These are phyloP conservation scores for Notholithocarpus densiflorus DNA, from an alignment of 306 rosid species.

Conservation along the genomic window DNA sequence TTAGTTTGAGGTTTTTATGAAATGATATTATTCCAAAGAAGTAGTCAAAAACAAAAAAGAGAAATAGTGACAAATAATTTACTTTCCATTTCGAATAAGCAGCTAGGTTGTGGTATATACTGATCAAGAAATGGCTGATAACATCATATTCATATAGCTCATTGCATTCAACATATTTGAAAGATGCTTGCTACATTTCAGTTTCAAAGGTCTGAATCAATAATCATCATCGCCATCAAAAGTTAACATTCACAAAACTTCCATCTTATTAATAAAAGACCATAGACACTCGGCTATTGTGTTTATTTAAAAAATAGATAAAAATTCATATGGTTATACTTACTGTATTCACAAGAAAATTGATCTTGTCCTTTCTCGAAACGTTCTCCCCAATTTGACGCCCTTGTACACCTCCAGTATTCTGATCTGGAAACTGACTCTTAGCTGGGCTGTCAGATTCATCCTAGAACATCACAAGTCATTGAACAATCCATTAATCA, in stretches of 20 bases:
- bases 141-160: too few relatives aligned
- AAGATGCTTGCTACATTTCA: too few relatives aligned
- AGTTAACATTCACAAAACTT: neutral
- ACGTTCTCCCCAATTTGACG: constrained; percentile 41
- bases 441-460: constrained; percentile 13
- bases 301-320: neutral
- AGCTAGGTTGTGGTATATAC: too few relatives aligned
- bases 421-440: constrained; percentile 20
- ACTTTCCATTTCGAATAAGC: too few relatives aligned
- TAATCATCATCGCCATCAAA: too few relatives aligned
- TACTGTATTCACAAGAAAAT: constrained; percentile 43
- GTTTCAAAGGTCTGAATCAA: too few relatives aligned
- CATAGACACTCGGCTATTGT: neutral
- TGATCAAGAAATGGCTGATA: too few relatives aligned
- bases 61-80: too few relatives aligned
- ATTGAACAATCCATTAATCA: neutral
- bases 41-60: too few relatives aligned
- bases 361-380: constrained; percentile 34
- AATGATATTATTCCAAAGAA: too few relatives aligned
- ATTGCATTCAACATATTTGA: too few relatives aligned
- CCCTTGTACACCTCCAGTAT: constrained; percentile 18
- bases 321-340: constrained; percentile 1
- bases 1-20: too few relatives aligned
- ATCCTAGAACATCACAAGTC: constrained; percentile 24
- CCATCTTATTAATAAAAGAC: neutral